Percentiles rank a stretch among this genome's conserved stretches.
Evolutionary conservation across 176 grass and related monocot genomes (phyloP).

Genomic region (Avena insularis): DNA sequence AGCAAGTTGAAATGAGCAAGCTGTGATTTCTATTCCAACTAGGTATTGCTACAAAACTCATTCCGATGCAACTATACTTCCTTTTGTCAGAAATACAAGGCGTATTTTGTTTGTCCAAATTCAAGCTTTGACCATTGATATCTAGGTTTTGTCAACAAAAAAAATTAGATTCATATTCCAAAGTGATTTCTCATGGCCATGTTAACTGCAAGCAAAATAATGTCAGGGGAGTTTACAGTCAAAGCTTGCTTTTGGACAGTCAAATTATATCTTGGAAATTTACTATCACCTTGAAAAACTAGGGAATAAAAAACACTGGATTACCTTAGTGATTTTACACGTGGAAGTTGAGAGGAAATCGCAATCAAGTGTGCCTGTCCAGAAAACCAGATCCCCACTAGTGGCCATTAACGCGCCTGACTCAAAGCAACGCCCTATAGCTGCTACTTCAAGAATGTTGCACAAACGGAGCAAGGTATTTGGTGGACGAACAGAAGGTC

Average conservation of each 20-base stretch:
- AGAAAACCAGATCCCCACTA: not conserved
- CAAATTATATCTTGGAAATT: not conserved
- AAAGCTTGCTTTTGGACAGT: not conserved
- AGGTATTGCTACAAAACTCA: not conserved
- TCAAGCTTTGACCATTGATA: conserved; percentile 1
- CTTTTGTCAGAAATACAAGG: not conserved
- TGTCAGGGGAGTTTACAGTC: not conserved
- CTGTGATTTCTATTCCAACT: not conserved
- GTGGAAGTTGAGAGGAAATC: not conserved
- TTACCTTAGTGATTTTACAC: conserved; percentile 9
- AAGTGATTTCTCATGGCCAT: not conserved
- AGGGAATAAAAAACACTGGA: not conserved
- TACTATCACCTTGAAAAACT: not conserved
- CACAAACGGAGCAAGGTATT: no score
- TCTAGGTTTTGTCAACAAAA: not conserved
- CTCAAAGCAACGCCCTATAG: no score
- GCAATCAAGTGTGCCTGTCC: not conserved
- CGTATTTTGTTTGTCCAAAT: not conserved
- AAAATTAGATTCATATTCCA: not conserved
- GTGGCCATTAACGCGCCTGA: no score
- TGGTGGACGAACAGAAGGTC: no score
- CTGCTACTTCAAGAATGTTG: no score
- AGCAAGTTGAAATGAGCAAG: not conserved
- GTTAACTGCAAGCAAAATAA: conserved; percentile 2
- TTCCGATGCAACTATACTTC: not conserved